These are phyloP conservation scores for Thelonectria olida DNA, from an alignment of 2,329 filamentous ascomycete species.

Conservation along the genomic window DNA sequence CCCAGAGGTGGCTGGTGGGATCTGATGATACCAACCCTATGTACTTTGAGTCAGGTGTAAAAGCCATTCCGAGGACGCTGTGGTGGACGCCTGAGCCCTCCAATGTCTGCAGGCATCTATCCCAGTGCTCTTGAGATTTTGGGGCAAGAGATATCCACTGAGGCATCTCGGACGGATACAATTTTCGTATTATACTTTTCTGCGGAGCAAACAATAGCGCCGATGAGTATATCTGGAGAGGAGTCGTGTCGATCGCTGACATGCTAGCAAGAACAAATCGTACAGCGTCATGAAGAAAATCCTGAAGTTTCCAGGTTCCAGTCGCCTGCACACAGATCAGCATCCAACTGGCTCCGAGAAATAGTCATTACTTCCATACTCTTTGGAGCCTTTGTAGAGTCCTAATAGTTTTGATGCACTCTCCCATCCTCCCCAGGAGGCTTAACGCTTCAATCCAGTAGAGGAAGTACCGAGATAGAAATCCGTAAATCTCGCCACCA, in stretches of 20 bases:
- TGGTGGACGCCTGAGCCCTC: neutral
- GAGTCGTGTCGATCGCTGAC: neutral
- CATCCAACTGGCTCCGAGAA: neutral
- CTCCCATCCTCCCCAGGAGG: slow-evolving; percentile 37
- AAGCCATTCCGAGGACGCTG: neutral
- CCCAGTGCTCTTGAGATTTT: neutral
- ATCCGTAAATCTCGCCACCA: slow-evolving; percentile 42
- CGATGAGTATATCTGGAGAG: slow-evolving; percentile 21
- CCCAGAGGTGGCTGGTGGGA: slow-evolving; percentile 5
- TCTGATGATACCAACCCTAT: slow-evolving; percentile 7
- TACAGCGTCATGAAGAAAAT: slow-evolving; percentile 1
- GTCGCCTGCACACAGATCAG: neutral
- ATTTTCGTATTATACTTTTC: slow-evolving; percentile 8
- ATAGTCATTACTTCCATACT: neutral
- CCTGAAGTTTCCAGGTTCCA: neutral
- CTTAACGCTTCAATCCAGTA: slow-evolving; percentile 53
- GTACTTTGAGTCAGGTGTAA: slow-evolving; percentile 11
- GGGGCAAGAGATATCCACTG: neutral
- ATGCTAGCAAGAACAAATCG: neutral
- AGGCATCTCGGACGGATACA: neutral
- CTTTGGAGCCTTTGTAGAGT: neutral
- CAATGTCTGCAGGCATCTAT: slow-evolving; percentile 4
- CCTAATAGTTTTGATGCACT: neutral
- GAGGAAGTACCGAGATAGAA: slow-evolving; percentile 50
- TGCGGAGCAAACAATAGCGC: slow-evolving; percentile 14